phyloP scores from a whole-genome alignment of 2,329 filamentous ascomycete genomes.

The Trichophyton mentagrophytes region DNA sequence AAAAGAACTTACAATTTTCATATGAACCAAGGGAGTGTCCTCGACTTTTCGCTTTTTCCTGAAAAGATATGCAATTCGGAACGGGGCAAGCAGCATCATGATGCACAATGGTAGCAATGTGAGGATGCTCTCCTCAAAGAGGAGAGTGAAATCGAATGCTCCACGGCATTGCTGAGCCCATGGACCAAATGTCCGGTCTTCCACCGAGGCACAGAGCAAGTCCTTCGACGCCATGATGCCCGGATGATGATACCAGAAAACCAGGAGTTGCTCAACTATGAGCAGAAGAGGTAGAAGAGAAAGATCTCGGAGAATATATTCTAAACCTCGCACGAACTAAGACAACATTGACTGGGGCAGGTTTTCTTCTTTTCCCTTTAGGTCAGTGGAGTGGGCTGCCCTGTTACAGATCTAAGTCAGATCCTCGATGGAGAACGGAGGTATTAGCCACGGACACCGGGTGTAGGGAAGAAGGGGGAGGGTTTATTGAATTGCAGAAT shows the following conservation, averaged over 20 bases:
- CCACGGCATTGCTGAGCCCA: constrained; percentile 26
- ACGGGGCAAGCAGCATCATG: constrained; percentile 23
- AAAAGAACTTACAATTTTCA: constrained; percentile 25
- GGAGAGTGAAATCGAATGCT: constrained; percentile 34
- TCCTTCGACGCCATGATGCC: not conserved
- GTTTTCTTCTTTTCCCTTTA: not conserved
- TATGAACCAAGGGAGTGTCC: constrained; percentile 19
- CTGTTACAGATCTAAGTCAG: not conserved
- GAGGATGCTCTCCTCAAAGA: constrained; percentile 35
- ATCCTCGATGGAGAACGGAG: not conserved
- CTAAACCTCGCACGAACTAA: not conserved
- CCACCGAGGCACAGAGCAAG: constrained; percentile 17
- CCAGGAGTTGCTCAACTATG: not conserved
- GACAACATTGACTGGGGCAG: not conserved
- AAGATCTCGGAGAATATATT: not conserved
- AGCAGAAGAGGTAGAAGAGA: not conserved
- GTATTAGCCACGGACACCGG: not conserved
- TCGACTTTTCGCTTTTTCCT: constrained; percentile 26
- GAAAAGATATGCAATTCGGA: constrained; percentile 26
- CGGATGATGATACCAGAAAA: not conserved
- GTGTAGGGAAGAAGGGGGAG: not conserved
- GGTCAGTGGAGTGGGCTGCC: not conserved
- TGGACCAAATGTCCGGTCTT: constrained; percentile 26
- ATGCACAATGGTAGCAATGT: constrained; percentile 26
- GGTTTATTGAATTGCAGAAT: not conserved